A percentile compares a stretch with the other conserved stretches of the same genome.
phyloP scores from a whole-genome alignment of 2,329 filamentous ascomycete species.

The Huntiella omanensis region DNA sequence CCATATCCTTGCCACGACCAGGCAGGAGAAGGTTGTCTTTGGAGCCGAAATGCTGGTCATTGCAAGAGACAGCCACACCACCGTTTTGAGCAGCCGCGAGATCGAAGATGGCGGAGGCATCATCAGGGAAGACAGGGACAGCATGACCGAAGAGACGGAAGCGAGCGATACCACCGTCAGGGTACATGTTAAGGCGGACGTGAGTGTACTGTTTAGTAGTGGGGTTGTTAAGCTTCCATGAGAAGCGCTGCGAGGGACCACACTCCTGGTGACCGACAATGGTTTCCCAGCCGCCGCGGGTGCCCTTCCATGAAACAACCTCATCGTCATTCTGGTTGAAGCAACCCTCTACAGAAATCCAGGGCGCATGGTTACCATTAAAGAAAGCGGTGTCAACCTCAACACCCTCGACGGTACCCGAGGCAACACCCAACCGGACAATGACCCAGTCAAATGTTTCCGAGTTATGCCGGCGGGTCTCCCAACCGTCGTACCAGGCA shows the following conservation, averaged over 20 bases:
- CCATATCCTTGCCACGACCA: constrained; percentile 66
- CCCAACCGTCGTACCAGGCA: constrained; percentile 55
- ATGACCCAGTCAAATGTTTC: constrained; percentile 49
- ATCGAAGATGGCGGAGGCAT: constrained; percentile 48
- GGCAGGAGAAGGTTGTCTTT: constrained; percentile 67
- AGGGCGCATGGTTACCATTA: constrained; percentile 64
- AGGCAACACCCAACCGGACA: constrained; percentile 47
- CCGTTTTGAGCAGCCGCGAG: constrained; percentile 64
- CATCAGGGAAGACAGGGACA: constrained; percentile 54
- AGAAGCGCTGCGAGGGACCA: constrained; percentile 54
- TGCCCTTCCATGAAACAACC: constrained; percentile 41
- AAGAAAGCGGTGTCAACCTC: constrained; percentile 72
- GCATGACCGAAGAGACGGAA: constrained; percentile 63
- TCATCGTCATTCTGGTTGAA: constrained; percentile 47
- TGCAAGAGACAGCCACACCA: constrained; percentile 55
- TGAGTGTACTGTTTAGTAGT: constrained; percentile 57
- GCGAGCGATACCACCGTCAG: constrained; percentile 65
- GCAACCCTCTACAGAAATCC: constrained; percentile 58
- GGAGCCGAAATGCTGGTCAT: constrained; percentile 68
- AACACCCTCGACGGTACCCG: constrained; percentile 52
- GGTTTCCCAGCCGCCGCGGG: constrained; percentile 47
- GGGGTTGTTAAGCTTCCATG: constrained; percentile 44
- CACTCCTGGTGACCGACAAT: constrained; percentile 53
- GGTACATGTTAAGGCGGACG: constrained; percentile 67
- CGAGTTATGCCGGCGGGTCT: constrained; percentile 46